Percentiles rank a stretch among this genome's conserved stretches.
phyloP scores from a whole-genome alignment of 1,284 basidiomycete species.

The Peniophora sp. region DNA sequence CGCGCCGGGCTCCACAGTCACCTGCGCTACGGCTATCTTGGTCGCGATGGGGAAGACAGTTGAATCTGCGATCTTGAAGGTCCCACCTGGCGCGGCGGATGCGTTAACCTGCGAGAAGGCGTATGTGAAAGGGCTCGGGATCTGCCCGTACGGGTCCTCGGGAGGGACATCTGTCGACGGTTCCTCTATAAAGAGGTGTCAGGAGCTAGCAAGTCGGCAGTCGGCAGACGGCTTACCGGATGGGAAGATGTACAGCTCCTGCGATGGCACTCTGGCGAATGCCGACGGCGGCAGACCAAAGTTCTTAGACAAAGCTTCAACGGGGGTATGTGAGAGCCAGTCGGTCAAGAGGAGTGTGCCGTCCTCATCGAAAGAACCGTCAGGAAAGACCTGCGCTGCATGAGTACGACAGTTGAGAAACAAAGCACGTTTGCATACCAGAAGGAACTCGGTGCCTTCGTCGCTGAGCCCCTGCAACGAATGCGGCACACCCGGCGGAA shows the following conservation, averaged over 20 bases:
- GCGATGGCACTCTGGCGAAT: slow-evolving; percentile 48
- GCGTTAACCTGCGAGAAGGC: slow-evolving; percentile 43
- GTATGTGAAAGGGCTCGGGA: slow-evolving; percentile 47
- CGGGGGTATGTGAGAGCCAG: slow-evolving; percentile 59
- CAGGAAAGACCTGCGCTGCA: slow-evolving; percentile 45
- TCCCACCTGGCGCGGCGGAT: slow-evolving; percentile 48
- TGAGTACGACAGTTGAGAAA: not conserved
- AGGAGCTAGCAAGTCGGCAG: not conserved
- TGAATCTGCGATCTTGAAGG: slow-evolving; percentile 57
- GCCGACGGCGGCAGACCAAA: slow-evolving; percentile 48
- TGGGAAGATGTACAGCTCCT: slow-evolving; percentile 66
- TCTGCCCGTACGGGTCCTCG: slow-evolving; percentile 41
- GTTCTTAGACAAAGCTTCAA: slow-evolving; percentile 63
- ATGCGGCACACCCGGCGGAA: slow-evolving; percentile 54
- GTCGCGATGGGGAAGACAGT: slow-evolving; percentile 42
- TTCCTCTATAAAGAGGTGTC: slow-evolving; percentile 9
- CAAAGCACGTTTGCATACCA: slow-evolving; percentile 35
- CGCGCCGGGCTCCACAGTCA: slow-evolving; percentile 60
- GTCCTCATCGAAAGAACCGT: slow-evolving; percentile 61
- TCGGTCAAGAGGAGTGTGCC: slow-evolving; percentile 63
- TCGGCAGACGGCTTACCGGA: slow-evolving; percentile 28
- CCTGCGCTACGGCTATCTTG: slow-evolving; percentile 57
- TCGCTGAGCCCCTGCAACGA: slow-evolving; percentile 56
- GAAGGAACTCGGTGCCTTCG: slow-evolving; percentile 61
- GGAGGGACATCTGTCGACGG: slow-evolving; percentile 14